Evolutionary conservation across 768 basidiomycete species (phyloP), one percentile per base, ranked within the genome.

Genomic region (Dentipellis sp.): DNA sequence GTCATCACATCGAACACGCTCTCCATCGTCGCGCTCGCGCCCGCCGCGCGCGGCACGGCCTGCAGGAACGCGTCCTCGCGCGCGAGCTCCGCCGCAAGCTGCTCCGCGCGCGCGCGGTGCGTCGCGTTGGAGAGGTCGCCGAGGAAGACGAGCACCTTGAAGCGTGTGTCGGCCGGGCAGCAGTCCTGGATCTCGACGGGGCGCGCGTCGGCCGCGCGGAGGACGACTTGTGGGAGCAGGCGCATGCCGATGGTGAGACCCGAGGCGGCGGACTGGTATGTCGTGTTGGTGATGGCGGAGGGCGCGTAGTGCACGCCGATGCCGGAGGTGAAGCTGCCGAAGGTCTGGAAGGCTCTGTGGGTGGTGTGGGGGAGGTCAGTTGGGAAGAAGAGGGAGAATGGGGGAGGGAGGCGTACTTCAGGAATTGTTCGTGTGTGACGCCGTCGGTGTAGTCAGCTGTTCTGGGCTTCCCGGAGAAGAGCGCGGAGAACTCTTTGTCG

Each of bases 391-490:
- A 10, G 48, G 10, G 21, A 17, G 39, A 35, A 58, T 10, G 38
- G 42, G n/a, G 22, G 22, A 10, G 8, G 40, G 10, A 63, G n/a
- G n/a, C 72, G 54, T 39, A 74, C 78, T 65, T 64, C 7, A 78
- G 58, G 67, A 81, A 79, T 29, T 79, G 65, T 50, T 77, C 69
- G 42, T 76, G 74, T 63, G 79, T 75, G 17, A 83, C 77, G 9
- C 78, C 79, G 50, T 72, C 69, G 12, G 58, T 51, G 57, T 74
- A 66, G 2, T 72, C 59, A 22, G 67, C 61, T 0, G 70, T 72
- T 10, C 69, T 61, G 5, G 81, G 77, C 67, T 80, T 81, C 48
- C 77, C 78, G 1, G 78, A 80, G 67, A 81, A 81, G 17, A 80
- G 68, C 2, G 74, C 71, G 0, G 77, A 74, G 59, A 76, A 80